Base-by-base conservation (phyloP, 176 grass and related monocot genomes). In the Zea luxurians region DNA sequence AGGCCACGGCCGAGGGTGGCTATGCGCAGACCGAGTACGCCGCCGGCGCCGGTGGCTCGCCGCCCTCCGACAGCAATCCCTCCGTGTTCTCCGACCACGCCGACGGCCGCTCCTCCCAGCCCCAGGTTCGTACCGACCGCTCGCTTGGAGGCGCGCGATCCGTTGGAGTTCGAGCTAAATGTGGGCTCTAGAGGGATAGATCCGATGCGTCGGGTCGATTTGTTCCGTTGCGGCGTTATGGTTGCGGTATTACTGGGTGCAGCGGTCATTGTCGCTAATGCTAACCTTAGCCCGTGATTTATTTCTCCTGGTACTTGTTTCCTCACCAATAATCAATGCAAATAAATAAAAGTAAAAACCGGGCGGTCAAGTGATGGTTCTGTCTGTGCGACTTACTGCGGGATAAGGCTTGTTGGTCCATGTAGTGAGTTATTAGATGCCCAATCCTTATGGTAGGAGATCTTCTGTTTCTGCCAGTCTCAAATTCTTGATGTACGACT, bases 11-110 rank as follows among this genome's bases (percentile, higher is more conserved):
- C 47, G 85, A 50, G 2, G 79, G 42, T 63, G 70, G 57, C 1
- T 54, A 16, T 48, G 53, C 35, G 27, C 74, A 83, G 48, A 34
- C 64, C 37, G 83, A 80, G 10, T 83, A 87, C 44, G 70, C 66
- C 36, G 80, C 10, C 13, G 59, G 45, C 12, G 62, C 40, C 10
- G 86, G 60, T 0, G 79, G 72, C 0, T 83, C 71, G 35, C 91
- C 95, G 12, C 85, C 85, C 16, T 76, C 79, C 20, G 59, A 9
- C 2, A 18, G 78, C 43, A 94, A 86, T 78, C 55, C 76, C 42
- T 41, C 87, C 11, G 91, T 85, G 17, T 85, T 90, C 83, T 88
- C 89, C 10, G 83, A 92, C 61, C 73, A 78, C 12, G 73, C 78
- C 48, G 89, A 92, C 57, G 86, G 86, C 38, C 86, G 87, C 67